Evolutionary conservation across 164 flowering plant species (phyloP).

Genomic region (Tetracentron sinense): DNA sequence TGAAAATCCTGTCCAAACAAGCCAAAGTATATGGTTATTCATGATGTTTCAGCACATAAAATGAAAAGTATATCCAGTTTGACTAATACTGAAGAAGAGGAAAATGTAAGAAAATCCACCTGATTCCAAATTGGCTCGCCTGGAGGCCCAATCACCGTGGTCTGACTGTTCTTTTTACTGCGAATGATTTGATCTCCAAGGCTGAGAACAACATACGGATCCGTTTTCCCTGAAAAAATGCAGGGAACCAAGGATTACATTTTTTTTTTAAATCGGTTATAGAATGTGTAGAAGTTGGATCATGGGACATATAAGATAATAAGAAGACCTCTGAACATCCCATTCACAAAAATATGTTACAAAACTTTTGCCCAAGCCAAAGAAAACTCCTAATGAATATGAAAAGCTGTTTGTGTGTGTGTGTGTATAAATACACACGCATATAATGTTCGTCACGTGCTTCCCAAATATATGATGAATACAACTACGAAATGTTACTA

Average conservation of each 20-base stretch:
- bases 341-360: background rate
- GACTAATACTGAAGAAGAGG: background rate
- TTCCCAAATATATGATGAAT: too few relatives aligned
- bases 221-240: constrained; percentile 74
- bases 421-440: too few relatives aligned
- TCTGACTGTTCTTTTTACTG: constrained; percentile 97
- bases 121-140: constrained; percentile 99
- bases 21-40: constrained; percentile 10
- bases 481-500: too few relatives aligned
- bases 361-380: background rate
- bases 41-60: constrained; percentile 6
- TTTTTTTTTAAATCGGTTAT: background rate
- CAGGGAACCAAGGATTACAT: background rate
- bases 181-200: constrained; percentile 84
- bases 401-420: too few relatives aligned
- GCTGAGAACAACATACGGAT: constrained; percentile 82
- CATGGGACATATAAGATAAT: background rate
- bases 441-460: too few relatives aligned
- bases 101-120: constrained; percentile 35
- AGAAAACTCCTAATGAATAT: background rate
- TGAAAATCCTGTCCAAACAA: constrained; percentile 79
- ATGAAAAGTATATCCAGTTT: background rate
- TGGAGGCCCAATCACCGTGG: constrained; percentile 92
- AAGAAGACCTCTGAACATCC: background rate
- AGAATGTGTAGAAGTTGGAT: too few relatives aligned